Base-by-base conservation (phyloP, 202 grass and related monocot species). In the Schoenoplectus triqueter region DNA sequence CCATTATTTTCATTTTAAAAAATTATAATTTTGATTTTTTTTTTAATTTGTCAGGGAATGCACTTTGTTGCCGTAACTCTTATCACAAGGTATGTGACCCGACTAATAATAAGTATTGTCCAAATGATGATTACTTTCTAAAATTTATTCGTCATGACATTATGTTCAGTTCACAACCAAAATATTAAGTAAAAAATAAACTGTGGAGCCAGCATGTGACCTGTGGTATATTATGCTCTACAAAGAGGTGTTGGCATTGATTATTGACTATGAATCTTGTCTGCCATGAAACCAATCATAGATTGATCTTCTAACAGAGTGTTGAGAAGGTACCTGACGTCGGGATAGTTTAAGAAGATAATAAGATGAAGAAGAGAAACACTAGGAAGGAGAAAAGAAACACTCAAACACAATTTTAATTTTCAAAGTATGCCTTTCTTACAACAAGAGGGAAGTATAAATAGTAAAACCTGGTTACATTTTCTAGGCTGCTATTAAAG, bases 11-110 rank as follows among this genome's bases (percentile, higher is more conserved):
- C 74, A 78, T 78, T 59, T 59, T 78, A 8, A 22, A 72, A 41
- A 42, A 78, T 59, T 6, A 59, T 78, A 40, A 78, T 78, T 78
- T 78, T 54, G 2, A 59, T 22, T 17, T 74, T 13, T 13, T 8
- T 20, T 78, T 13, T 5, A 78, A n/a, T 64, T 84, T 82, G 79
- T 73, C 87, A 98, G 95, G 95, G 93, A 71, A 66, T 98, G 91
- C 85, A 92, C 67, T 92, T 85, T 64, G 88, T 90, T 42, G 19
- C 52, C 2, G 79, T 88, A 60, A 88, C 73, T 81, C 90, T 98
- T 59, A 73, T 87, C 70, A 71, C 84, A 60, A 98, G 95, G 92
- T 89, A 85, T 62, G 81, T 86, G 22, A 44, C 14, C 10, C 67
- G 18, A 60, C 20, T 8, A 56, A 57, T 42, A 56, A 31, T 31